Base-by-base conservation (phyloP, 495 filamentous ascomycete species). In the Tuber melanosporum region DNA sequence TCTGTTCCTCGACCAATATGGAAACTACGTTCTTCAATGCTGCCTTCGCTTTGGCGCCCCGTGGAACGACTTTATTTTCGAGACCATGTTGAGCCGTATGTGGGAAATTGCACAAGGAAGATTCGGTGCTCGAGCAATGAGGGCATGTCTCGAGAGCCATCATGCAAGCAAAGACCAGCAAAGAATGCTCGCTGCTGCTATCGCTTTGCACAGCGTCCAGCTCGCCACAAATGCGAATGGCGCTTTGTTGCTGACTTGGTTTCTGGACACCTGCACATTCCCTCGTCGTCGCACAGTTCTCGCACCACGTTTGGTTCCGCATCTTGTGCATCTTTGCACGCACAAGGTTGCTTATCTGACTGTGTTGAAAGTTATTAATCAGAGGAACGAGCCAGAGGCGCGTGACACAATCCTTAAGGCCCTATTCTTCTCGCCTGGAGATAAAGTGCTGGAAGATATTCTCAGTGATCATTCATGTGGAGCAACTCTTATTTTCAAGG, bases 301-400 rank as follows among this genome's bases (percentile, higher is more conserved):
- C 42, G 94, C 95, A 44, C 95, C 95, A 46, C 89, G 94, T 82
- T 91, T 99, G 44, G 93, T 99, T 70, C 95, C 95, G 72, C 94
- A 98, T 80, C 87, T 99, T n/a, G 95, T 97, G 45, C 94, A 97
- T 83, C 89, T 99, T 10, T 98, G 95, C 87, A 98, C 95, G 0
- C 95, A 99, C 86, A 99, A 99, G 87, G 95, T 99, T 77, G 95
- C 95, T 0, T 99, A 98, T 80, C 87, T 98, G 76, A 99, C 95
- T 3, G 95, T 99, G 32, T 86, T 99, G 73, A 99, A 99, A 87
- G 94, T 98, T 47, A 97, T 99, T 85, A 99, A 99, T 85, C 95
- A 99, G 84, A 93, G 94, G 81, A 93, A 95, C 71, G 95, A 99
- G 86, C 88, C 92, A 3, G 95, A 97, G 73, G 95, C 95, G 7